Evolutionary conservation across 352 stramenopile genomes (phyloP), one percentile per base, ranked within the genome.

Genomic region (Lagenidium giganteum): DNA sequence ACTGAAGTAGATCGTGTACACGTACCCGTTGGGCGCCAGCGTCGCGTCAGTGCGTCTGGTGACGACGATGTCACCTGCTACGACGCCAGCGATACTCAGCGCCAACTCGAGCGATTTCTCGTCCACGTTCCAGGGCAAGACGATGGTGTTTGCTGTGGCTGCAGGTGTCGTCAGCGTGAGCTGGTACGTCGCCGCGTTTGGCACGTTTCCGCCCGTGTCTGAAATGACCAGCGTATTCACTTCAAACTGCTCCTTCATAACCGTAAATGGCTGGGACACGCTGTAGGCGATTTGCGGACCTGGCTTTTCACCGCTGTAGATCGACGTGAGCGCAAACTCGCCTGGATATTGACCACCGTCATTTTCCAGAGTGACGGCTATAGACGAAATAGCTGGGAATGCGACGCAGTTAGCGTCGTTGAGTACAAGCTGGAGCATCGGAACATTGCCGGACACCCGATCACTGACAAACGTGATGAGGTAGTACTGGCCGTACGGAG

Each of bases 1-100:
- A n/a, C 50, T 70, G 17, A 79, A 85, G 55, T 86, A 86, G 33
- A 86, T 63, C 2, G 42, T 77, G 51, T 84, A 86, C 4, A 83
- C 47, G n/a, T 54, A 84, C 1, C 71, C 66, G 21, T 75, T 61
- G 3, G 68, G 53, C 2, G 66, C 68, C 5, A 67, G 22, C 0
- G 46, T 47, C 5, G 50, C 27, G 29, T 83, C 61, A 0, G 41
- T 57, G 5, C 64, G 53, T 26, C 65, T 60, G 5, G 70, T 71
- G 0, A 85, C 72, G 0, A 74, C 30, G 23, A 85, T 55, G 20
- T 70, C 67, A 3, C 47, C 54, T 25, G 32, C 18, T 9, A 29
- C 28, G 1, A 63, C 34, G 2, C 41, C 33, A 26, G 9, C 37
- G 0, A 32, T 16, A 5, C 24, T 42, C 13, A 83, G 52, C 1